Base-by-base conservation (phyloP, 2,329 filamentous ascomycete species). In the Aspergillus thermomutatus region DNA sequence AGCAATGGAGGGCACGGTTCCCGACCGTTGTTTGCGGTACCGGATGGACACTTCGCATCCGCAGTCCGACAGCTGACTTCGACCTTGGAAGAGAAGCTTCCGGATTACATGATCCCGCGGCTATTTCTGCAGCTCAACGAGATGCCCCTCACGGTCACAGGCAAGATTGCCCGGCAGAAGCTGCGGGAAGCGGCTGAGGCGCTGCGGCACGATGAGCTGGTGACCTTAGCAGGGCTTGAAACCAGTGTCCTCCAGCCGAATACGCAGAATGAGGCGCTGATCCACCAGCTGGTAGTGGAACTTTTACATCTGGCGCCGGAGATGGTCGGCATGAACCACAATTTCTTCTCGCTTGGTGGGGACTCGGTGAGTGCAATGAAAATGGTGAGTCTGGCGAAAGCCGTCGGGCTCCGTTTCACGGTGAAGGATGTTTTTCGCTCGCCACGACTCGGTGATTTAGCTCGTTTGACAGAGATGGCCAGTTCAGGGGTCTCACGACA, bases 31-130 rank as follows among this genome's bases (percentile, higher is more conserved):
- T 40, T 40, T 14, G 14, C 11, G 5, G 34, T 14, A 14, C 34
- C 34, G 75, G 37, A 54, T 77, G 4, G 66, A 59, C 17, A 58
- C 61, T 43, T 69, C 70, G 1, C 66, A 75, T 8, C 46, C 21
- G 58, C 66, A 3, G 60, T 65, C 10, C 68, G 76, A 34, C 72
- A 75, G 37, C 59, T 60, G 7, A 62, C 65, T 2, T 69, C 75
- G 52, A 70, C 69, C 21, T 66, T 68, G 14, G 70, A 71, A 50
- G 69, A 72, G 49, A 68, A 71, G 10, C 66, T 79, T 37, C 70
- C 75, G 11, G 69, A 73, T 9, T 73, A 74, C 56, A 72, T 77
- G 69, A 60, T 74, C 10, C 75, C 77, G 0, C 67, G 65, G 0
- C 67, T 72, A 19, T 78, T 73, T 49, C 69, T 79, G 14, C 67